These are phyloP conservation scores for Phytophthora macrochlamydospora DNA, from an alignment of 352 stramenopile genomes.

Conservation along the genomic window DNA sequence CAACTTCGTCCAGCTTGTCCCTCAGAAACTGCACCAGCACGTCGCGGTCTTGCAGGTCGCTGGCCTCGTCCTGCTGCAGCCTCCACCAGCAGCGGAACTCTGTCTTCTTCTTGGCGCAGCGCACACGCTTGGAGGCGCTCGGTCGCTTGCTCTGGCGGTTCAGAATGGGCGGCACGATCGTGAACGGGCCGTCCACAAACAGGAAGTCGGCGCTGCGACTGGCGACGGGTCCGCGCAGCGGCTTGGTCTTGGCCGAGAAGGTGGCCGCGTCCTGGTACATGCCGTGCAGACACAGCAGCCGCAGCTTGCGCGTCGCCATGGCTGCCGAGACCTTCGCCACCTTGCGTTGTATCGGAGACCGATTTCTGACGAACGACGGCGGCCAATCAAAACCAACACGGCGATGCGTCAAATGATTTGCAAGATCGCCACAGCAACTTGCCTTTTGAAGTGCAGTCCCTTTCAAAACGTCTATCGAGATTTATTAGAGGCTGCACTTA, in stretches of 20 bases:
- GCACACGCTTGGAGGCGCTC: slow-evolving; percentile 35
- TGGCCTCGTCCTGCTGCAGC: slow-evolving; percentile 54
- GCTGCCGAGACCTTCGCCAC: slow-evolving; percentile 17
- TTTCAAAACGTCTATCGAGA: background rate
- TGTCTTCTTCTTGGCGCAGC: slow-evolving; percentile 56
- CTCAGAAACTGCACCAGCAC: slow-evolving; percentile 66
- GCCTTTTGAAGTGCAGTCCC: background rate
- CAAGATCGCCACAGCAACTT: background rate
- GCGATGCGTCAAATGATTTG: background rate
- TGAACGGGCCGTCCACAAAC: slow-evolving; percentile 78
- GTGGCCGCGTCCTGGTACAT: slow-evolving; percentile 85
- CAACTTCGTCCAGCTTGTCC: slow-evolving; percentile 56
- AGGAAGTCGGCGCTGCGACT: slow-evolving; percentile 59
- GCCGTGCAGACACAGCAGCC: slow-evolving; percentile 81
- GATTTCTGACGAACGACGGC: background rate
- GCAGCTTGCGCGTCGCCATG: slow-evolving; percentile 46
- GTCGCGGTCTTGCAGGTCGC: slow-evolving; percentile 58
- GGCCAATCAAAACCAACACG: slow-evolving; percentile 8
- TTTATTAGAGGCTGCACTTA: background rate
- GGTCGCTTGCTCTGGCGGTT: slow-evolving; percentile 40
- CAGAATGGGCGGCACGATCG: slow-evolving; percentile 73
- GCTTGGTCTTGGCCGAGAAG: slow-evolving; percentile 73
- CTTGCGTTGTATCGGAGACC: background rate
- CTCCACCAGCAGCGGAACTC: slow-evolving; percentile 84
- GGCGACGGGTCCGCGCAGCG: slow-evolving; percentile 39